phyloP scores from a whole-genome alignment of 2,329 filamentous ascomycete genomes.

The Fusarium buxicola region DNA sequence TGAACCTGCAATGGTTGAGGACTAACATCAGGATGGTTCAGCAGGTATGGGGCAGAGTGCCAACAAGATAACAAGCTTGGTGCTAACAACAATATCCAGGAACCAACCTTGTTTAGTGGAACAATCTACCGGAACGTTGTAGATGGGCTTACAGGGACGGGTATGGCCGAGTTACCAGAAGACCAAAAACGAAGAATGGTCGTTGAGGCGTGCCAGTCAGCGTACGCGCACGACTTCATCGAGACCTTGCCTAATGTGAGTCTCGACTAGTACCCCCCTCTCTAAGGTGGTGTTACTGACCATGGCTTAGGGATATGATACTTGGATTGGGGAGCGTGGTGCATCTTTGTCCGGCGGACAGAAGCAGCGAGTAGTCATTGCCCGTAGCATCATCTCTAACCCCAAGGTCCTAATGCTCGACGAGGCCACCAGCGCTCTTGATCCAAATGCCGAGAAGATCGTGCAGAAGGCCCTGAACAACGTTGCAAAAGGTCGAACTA shows the following conservation, averaged over 20 bases:
- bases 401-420: constrained; percentile 74
- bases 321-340: constrained; percentile 72
- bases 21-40: constrained; percentile 65
- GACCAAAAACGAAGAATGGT: constrained; percentile 60
- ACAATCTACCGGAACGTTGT: constrained; percentile 65
- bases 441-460: constrained; percentile 59
- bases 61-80: fast-evolving
- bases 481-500: constrained; percentile 68
- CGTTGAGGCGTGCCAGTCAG: constrained; percentile 60
- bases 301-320: constrained; percentile 63
- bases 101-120: constrained; percentile 65
- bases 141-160: constrained; percentile 57
- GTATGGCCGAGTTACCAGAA: constrained; percentile 52
- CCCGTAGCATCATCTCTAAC: constrained; percentile 72
- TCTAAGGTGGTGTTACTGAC: not conserved
- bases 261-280: constrained; percentile 34
- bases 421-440: constrained; percentile 73
- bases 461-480: constrained; percentile 68
- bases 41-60: constrained; percentile 42
- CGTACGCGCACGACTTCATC: constrained; percentile 67
- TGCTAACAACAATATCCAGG: constrained; percentile 50
- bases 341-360: constrained; percentile 75
- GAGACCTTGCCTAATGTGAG: constrained; percentile 55
- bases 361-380: constrained; percentile 74
- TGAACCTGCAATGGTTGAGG: constrained; percentile 65